A percentile compares a stretch with the other conserved stretches of the same genome.
Evolutionary conservation across 371 early-diverging fungal genomes (phyloP).

Genomic region (Lichtheimia ornata): DNA sequence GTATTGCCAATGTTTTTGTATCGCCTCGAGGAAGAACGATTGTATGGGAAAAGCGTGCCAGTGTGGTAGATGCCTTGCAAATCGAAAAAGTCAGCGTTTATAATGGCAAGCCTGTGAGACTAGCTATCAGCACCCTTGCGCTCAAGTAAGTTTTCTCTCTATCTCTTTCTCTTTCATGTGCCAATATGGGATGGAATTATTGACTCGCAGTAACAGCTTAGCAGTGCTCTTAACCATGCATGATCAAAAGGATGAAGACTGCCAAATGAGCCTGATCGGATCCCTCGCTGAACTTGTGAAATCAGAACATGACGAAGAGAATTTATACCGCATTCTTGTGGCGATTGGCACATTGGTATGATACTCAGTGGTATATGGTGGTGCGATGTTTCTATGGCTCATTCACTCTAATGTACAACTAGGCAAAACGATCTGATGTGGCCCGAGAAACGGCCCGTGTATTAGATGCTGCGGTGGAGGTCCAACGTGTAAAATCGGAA

Average conservation of each 20-base stretch:
- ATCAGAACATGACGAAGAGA: constrained; percentile 54
- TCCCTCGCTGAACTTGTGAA: constrained; percentile 49
- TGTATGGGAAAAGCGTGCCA: constrained; percentile 35
- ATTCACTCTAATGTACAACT: neutral
- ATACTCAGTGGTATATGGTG: no score
- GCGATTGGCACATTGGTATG: constrained; percentile 64
- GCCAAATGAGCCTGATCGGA: constrained; percentile 45
- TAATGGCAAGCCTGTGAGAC: constrained; percentile 30
- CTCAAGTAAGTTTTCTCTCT: constrained; percentile 33
- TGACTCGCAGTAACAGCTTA: constrained; percentile 13
- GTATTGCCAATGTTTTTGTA: constrained; percentile 63
- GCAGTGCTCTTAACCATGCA: constrained; percentile 38
- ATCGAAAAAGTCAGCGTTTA: constrained; percentile 29
- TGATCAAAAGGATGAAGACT: constrained; percentile 41
- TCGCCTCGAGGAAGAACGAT: constrained; percentile 38
- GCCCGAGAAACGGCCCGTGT: constrained; percentile 37
- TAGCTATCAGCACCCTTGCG: constrained; percentile 42
- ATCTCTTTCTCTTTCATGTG: no score
- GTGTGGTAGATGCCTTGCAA: constrained; percentile 26
- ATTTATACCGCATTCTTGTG: constrained; percentile 54
- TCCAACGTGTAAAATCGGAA: constrained; percentile 16
- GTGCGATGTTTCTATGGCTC: neutral
- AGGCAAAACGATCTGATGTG: constrained; percentile 27
- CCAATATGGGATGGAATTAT: no score
- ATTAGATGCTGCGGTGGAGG: constrained; percentile 29